A percentile compares a stretch with the other conserved stretches of the same genome.
Evolutionary conservation across 1,284 basidiomycete species (phyloP).

Genomic region (Nidula niveotomentosa): DNA sequence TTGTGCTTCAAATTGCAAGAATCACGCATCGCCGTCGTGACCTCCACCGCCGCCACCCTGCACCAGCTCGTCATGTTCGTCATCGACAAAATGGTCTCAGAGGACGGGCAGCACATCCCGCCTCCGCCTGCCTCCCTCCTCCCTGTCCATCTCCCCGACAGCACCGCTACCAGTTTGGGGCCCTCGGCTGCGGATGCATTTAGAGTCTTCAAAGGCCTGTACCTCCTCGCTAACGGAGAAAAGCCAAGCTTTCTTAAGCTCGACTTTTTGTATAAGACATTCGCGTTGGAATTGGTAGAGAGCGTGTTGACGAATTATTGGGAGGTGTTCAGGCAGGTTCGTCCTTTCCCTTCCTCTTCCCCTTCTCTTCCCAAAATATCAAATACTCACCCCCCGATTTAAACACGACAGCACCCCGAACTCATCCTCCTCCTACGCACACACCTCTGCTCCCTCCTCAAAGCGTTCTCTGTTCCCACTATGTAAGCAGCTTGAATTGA

Average conservation of each 20-base stretch:
- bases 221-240: constrained; percentile 83
- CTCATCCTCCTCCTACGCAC: constrained; percentile 83
- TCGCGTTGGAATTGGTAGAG: constrained; percentile 94
- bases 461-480: too few species aligned
- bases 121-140: constrained; percentile 18
- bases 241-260: constrained; percentile 84
- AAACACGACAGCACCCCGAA: constrained; percentile 69
- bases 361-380: not conserved
- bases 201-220: constrained; percentile 87
- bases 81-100: constrained; percentile 90
- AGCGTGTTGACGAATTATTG: constrained; percentile 96
- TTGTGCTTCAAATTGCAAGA: constrained; percentile 96
- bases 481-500: too few species aligned
- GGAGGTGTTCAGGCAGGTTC: constrained; percentile 79
- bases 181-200: constrained; percentile 88
- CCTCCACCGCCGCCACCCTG: constrained; percentile 94
- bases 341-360: too few species aligned
- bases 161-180: constrained; percentile 59
- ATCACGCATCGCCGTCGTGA: constrained; percentile 93
- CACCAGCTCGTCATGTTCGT: constrained; percentile 98
- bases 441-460: constrained; percentile 89
- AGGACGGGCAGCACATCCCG: constrained; percentile 48
- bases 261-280: constrained; percentile 88
- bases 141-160: constrained; percentile 61
- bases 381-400: not conserved